Conservation (phyloP, 2,329 filamentous ascomycete species). For the Endoconidiophora polonica region DNA sequence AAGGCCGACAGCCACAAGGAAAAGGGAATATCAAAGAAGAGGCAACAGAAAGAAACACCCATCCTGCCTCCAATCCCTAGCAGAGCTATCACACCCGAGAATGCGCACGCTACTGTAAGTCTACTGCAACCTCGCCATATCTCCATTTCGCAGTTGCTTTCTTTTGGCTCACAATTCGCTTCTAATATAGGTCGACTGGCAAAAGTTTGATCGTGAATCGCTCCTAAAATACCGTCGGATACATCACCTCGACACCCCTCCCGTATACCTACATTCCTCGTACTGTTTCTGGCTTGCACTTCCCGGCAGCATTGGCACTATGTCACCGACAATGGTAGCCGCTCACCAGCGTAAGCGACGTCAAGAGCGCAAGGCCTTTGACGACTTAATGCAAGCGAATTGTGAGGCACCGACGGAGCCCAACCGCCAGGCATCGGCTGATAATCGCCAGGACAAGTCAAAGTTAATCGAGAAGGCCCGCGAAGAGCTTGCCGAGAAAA, state of each 20-base stretch:
- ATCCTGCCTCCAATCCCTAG: slow-evolving; percentile 9
- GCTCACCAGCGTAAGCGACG: slow-evolving; percentile 37
- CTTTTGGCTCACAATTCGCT: slow-evolving; percentile 5
- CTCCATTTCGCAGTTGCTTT: neutral
- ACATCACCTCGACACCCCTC: slow-evolving; percentile 53
- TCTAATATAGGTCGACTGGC: slow-evolving; percentile 42
- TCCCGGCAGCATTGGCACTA: slow-evolving; percentile 47
- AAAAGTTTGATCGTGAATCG: slow-evolving; percentile 46
- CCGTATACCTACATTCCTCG: slow-evolving; percentile 44
- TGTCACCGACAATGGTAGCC: slow-evolving; percentile 55
- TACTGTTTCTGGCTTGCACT: slow-evolving; percentile 45
- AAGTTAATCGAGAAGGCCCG: too few relatives aligned
- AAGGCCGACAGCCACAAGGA: slow-evolving; percentile 23
- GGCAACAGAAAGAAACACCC: slow-evolving; percentile 21
- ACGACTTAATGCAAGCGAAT: too few relatives aligned
- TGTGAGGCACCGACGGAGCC: too few relatives aligned
- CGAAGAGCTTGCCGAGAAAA: too few relatives aligned
- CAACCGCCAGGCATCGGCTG: too few relatives aligned
- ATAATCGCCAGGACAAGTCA: too few relatives aligned
- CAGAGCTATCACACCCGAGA: slow-evolving; percentile 9
- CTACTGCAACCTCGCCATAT: neutral
- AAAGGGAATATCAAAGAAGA: slow-evolving; percentile 27
- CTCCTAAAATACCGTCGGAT: slow-evolving; percentile 62
- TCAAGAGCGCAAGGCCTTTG: slow-evolving; percentile 23
- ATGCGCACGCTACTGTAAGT: slow-evolving; percentile 12